These are phyloP conservation scores for Stevia rebaudiana DNA, from an alignment of 140 eudicot genomes.

Conservation along the genomic window DNA sequence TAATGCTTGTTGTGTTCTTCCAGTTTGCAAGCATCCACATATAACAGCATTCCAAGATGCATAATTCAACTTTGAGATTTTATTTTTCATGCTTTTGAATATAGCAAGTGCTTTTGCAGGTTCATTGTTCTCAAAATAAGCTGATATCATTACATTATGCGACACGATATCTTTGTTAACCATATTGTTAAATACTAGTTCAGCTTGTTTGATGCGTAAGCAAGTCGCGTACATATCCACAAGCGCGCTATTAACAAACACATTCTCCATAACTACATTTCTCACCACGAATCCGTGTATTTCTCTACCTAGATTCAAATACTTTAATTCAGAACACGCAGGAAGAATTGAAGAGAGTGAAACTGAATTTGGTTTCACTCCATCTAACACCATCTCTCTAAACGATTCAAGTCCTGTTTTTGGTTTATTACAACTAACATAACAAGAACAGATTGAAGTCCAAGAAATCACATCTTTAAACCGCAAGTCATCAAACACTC, in stretches of 20 bases:
- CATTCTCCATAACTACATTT: conserved; percentile 46
- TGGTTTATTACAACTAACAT: conserved; percentile 55
- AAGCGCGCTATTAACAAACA: conserved; percentile 64
- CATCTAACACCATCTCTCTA: conserved; percentile 59
- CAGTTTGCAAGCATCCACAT: conserved; percentile 64
- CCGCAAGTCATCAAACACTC: conserved; percentile 40
- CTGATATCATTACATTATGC: conserved; percentile 73
- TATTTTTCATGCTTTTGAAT: conserved; percentile 49
- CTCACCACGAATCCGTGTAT: conserved; percentile 64
- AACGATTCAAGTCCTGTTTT: conserved; percentile 38
- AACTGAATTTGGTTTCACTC: conserved; percentile 56
- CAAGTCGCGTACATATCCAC: conserved; percentile 78
- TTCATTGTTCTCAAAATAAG: conserved; percentile 56
- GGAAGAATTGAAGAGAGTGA: conserved; percentile 70
- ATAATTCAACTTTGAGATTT: conserved; percentile 35
- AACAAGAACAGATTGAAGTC: conserved; percentile 75
- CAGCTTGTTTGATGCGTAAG: conserved; percentile 55
- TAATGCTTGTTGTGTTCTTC: conserved; percentile 53
- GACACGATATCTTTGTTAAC: conserved; percentile 45
- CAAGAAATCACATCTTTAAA: conserved; percentile 71
- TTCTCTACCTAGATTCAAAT: conserved; percentile 48
- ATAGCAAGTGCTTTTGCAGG: conserved; percentile 43
- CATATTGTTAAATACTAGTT: conserved; percentile 47
- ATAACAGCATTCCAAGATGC: conserved; percentile 83
- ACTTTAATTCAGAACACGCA: conserved; percentile 64